Conservation (phyloP, 805 yeast species). For the Candida nemodendra region DNA sequence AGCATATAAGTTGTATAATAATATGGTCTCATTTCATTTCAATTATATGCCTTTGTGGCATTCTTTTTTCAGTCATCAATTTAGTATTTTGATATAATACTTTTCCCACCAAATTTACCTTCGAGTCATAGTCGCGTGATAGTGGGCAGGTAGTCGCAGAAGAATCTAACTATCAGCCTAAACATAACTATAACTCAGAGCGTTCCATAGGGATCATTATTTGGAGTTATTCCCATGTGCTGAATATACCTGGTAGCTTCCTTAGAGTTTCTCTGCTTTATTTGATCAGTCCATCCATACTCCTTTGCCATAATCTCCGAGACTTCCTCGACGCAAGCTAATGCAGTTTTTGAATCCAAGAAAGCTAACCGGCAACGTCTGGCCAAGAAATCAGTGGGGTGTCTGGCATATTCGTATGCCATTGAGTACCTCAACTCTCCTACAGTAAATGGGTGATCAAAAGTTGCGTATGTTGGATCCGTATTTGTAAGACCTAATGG, state of each 20-base stretch:
- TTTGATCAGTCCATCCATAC: constrained; percentile 65
- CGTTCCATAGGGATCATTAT: constrained; percentile 25
- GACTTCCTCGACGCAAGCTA: constrained; percentile 77
- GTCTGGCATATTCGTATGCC: constrained; percentile 79
- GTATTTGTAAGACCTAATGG: constrained; percentile 53
- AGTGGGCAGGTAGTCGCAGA: no score
- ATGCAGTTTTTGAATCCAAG: constrained; percentile 82
- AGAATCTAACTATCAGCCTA: no score
- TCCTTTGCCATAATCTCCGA: constrained; percentile 82
- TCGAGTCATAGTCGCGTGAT: no score
- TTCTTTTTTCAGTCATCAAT: no score
- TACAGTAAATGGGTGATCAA: constrained; percentile 82
- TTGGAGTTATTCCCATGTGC: constrained; percentile 51
- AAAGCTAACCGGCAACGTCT: constrained; percentile 93
- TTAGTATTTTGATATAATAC: no score
- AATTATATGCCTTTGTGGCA: no score
- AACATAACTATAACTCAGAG: no score
- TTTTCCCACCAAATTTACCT: no score
- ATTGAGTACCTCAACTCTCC: constrained; percentile 86
- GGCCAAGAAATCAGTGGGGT: constrained; percentile 86
- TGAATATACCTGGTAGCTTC: constrained; percentile 59
- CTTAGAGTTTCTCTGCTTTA: constrained; percentile 51
- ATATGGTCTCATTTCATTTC: no score
- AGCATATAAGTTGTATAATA: constrained; percentile 14
- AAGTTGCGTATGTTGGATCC: constrained; percentile 40